Evolutionary conservation across 495 filamentous ascomycete species (phyloP).

Genomic region (Daldinia caldariorum): DNA sequence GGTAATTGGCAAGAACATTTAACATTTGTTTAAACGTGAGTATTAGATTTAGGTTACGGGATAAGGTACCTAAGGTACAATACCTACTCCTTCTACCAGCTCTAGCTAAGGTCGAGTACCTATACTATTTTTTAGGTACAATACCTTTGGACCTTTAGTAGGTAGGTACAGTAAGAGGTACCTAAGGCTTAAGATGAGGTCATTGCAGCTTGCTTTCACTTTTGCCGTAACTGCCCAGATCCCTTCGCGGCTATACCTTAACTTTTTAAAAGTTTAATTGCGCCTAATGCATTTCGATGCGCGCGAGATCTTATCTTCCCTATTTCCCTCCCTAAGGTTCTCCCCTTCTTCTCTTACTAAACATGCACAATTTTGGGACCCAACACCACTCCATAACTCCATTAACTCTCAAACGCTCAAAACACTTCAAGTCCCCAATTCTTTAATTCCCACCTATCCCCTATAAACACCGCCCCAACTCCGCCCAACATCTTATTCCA

Average conservation of each 20-base stretch:
- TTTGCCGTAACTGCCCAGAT: slow-evolving; percentile 7
- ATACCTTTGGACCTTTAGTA: too few relatives aligned
- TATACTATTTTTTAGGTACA: too few relatives aligned
- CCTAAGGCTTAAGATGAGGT: slow-evolving; percentile 39
- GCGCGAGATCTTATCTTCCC: background rate
- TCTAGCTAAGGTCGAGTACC: too few relatives aligned
- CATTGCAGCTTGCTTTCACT: slow-evolving; percentile 29
- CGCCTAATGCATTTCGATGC: slow-evolving; percentile 13
- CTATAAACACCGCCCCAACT: background rate
- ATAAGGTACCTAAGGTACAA: too few relatives aligned
- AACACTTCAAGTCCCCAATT: background rate
- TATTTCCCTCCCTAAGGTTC: background rate
- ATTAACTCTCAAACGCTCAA: background rate
- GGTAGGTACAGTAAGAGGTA: too few relatives aligned
- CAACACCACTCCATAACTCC: slow-evolving; percentile 4
- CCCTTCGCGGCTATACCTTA: slow-evolving; percentile 30
- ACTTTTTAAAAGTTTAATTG: slow-evolving; percentile 23
- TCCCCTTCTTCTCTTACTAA: background rate
- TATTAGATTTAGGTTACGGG: too few relatives aligned
- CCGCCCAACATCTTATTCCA: slow-evolving; percentile 10
- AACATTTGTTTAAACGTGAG: too few relatives aligned
- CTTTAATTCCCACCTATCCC: slow-evolving; percentile 15
- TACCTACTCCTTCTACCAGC: too few relatives aligned
- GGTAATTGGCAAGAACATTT: too few relatives aligned
- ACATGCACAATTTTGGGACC: background rate